Base-by-base conservation (phyloP, 2,329 filamentous ascomycete genomes). In the Fusarium sp. region DNA sequence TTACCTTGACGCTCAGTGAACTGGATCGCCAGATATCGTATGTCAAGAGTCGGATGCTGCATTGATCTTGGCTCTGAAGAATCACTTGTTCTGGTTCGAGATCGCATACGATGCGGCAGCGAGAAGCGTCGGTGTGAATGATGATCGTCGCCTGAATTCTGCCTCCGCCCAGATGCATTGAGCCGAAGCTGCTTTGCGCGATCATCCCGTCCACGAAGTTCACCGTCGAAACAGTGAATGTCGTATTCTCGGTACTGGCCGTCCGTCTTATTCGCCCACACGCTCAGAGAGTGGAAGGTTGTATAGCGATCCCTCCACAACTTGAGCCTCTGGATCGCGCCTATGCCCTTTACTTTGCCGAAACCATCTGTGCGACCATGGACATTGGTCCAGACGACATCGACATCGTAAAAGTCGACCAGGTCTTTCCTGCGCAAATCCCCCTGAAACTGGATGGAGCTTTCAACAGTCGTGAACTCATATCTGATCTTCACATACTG, bases 251-350 rank as follows among this genome's bases (percentile, higher is more conserved):
- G 83, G 67, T 84, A 84, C 17, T 79, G 78, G 7, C 82, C 77
- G 47, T 84, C 81, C 9, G 76, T 77, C 53, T 82, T 82, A 65
- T 85, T 85, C 33, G 84, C 84, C 56, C 83, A 81, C 19, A 86
- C 75, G 10, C 82, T 83, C 33, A 86, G 62, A 26, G 81, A 84
- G 70, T 87, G 83, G 43, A 80, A 82, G 5, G 80, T 81, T 14
- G 82, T 83, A 56, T 84, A 81, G 46, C 80, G 78, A 67, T 86
- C 84, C 54, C 80, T 79, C 84, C 84, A 87, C 26, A 86, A 76
- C 75, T 86, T 86, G 65, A 86, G 79, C 52, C 84, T 77, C 73
- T 86, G 84, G 42, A 86, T 84, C 3, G 84, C 82, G 2, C 83
- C 84, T 55, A 87, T 79, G 21, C 84, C 84, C 57, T 82, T 81